Conservation (phyloP, 225 moss, liverwort and hornwort species). For the Climacium dendroides region DNA sequence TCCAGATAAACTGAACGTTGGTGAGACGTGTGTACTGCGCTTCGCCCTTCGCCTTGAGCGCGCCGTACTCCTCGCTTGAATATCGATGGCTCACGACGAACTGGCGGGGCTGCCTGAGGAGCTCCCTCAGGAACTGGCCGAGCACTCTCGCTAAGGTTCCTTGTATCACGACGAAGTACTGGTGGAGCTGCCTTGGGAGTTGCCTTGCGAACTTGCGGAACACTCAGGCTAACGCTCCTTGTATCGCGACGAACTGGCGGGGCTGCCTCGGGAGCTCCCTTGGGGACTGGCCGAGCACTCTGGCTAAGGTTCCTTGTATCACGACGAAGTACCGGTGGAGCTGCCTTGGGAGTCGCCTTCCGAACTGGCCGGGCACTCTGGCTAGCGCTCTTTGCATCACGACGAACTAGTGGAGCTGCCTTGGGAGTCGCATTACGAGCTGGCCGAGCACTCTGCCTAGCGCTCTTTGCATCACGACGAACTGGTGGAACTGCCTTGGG, state of each 20-base stretch:
- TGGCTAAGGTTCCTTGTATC: accelerated
- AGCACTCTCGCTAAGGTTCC: background rate
- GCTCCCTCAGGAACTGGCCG: background rate
- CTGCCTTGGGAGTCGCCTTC: background rate
- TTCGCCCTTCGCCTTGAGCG: background rate
- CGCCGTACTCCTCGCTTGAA: background rate
- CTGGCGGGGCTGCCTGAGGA: background rate
- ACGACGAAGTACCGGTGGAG: background rate
- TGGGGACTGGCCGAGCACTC: background rate
- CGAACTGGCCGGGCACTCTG: background rate
- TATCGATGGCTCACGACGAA: no score
- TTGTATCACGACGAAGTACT: background rate
- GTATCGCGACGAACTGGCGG: background rate
- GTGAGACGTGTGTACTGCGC: no score
- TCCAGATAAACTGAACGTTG: background rate
- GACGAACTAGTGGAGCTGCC: background rate
- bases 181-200: background rate
- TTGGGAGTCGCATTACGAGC: no score
- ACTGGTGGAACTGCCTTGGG: no score
- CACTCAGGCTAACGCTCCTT: background rate
- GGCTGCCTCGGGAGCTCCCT: no score
- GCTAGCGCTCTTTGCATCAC: background rate
- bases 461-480: no score
- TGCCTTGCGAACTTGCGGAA: background rate
- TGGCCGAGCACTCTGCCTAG: background rate